These are phyloP conservation scores for Mycena floridula DNA, from an alignment of 768 basidiomycete species.

Conservation along the genomic window DNA sequence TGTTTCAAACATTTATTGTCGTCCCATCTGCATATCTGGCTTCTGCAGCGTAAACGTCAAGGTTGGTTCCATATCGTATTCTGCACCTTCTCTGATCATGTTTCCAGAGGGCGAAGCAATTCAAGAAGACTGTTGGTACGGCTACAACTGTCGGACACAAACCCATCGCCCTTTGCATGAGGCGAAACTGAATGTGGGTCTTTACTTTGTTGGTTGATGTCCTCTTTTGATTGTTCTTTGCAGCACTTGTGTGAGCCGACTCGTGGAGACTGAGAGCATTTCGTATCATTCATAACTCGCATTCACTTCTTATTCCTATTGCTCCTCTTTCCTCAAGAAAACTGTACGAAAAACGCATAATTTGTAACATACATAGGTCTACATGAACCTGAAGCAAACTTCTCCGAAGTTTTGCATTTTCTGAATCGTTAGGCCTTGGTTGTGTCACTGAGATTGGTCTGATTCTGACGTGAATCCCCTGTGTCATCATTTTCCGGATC, in stretches of 20 bases:
- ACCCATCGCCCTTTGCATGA: not conserved
- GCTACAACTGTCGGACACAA: constrained; percentile 7
- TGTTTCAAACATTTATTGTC: not conserved
- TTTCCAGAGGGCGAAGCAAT: constrained; percentile 4
- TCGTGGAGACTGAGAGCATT: not conserved
- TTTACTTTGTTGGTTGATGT: not conserved
- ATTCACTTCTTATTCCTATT: too few species aligned
- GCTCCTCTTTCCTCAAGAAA: too few species aligned
- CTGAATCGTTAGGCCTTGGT: too few species aligned
- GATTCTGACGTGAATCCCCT: too few species aligned
- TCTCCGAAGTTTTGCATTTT: too few species aligned
- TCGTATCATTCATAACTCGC: too few species aligned
- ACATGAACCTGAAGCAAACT: too few species aligned
- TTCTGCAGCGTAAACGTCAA: not conserved
- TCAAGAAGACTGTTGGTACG: constrained; percentile 13
- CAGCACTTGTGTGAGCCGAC: constrained; percentile 1
- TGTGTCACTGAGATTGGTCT: too few species aligned
- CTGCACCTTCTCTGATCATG: not conserved
- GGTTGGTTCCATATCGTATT: not conserved
- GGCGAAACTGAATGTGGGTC: constrained; percentile 7
- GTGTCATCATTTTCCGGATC: too few species aligned
- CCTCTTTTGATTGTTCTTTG: constrained; percentile 1
- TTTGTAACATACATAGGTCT: too few species aligned
- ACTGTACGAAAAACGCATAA: too few species aligned
- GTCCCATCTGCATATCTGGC: not conserved